These are phyloP conservation scores for Aspergillus indologenus DNA, from an alignment of 495 filamentous ascomycete species.

Conservation along the genomic window DNA sequence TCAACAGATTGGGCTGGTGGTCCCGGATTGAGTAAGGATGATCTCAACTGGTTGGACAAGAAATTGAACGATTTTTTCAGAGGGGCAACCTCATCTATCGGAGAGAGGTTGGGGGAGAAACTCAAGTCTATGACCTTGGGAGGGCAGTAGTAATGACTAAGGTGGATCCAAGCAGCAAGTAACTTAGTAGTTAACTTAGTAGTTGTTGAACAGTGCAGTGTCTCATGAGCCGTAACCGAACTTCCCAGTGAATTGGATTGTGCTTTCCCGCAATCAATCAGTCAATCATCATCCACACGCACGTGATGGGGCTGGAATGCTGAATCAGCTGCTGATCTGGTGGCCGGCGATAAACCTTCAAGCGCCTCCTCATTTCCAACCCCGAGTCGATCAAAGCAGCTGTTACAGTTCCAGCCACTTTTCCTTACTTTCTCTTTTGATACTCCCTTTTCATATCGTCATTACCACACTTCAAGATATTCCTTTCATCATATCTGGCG, in stretches of 20 bases:
- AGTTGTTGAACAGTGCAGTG: background rate
- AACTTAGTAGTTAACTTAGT: no score
- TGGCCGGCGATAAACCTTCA: background rate
- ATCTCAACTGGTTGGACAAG: conserved; percentile 65
- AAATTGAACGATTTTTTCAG: conserved; percentile 52
- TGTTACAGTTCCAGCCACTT: background rate
- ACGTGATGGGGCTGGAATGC: background rate
- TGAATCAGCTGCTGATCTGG: conserved; percentile 1
- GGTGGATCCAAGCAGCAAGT: no score
- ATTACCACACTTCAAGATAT: background rate
- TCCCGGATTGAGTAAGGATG: conserved; percentile 59
- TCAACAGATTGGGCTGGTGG: conserved; percentile 55
- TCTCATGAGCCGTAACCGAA: no score
- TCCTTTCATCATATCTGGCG: background rate
- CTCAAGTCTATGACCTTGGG: background rate
- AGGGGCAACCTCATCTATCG: background rate
- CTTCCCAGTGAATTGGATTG: no score
- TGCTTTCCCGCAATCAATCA: background rate
- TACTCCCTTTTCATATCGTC: background rate
- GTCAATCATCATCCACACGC: background rate
- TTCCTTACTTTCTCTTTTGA: conserved; percentile 2
- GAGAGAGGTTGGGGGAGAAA: background rate
- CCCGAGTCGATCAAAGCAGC: background rate
- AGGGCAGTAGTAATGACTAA: background rate
- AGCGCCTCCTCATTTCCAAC: conserved; percentile 7